Conservation (phyloP, 352 stramenopile genomes). For the Pythium aristosporum region DNA sequence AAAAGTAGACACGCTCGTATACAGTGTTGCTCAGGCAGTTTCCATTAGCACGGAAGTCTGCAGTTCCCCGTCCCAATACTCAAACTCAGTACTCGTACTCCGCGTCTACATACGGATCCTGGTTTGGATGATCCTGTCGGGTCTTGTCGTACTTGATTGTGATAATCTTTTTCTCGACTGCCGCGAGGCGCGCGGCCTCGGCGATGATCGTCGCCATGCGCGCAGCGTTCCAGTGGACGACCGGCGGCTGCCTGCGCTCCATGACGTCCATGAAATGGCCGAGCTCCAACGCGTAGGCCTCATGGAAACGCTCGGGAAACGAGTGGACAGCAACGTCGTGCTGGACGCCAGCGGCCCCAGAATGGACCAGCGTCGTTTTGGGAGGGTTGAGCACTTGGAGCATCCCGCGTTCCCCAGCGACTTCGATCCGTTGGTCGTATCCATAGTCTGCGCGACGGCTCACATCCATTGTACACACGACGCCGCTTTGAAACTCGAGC, state of each 20-base stretch:
- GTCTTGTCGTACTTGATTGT: constrained; percentile 60
- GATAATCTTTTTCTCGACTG: constrained; percentile 63
- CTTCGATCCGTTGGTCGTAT: constrained; percentile 93
- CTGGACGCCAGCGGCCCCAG: constrained; percentile 49
- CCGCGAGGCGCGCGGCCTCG: constrained; percentile 66
- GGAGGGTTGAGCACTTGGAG: constrained; percentile 71
- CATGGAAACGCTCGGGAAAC: constrained; percentile 87
- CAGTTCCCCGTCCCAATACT: too few relatives aligned
- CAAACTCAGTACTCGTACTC: constrained; percentile 36
- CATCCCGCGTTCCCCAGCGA: constrained; percentile 77
- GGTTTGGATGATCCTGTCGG: constrained; percentile 36
- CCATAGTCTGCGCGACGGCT: constrained; percentile 85
- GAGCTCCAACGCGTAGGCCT: constrained; percentile 85
- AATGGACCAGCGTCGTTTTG: constrained; percentile 59
- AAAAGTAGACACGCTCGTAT: constrained; percentile 10
- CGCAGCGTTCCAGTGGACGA: constrained; percentile 67
- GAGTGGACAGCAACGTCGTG: constrained; percentile 70
- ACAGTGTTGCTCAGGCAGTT: too few relatives aligned
- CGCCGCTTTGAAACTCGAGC: constrained; percentile 70
- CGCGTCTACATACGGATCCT: constrained; percentile 54
- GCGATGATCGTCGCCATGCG: constrained; percentile 80
- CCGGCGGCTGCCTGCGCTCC: constrained; percentile 34
- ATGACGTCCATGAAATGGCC: constrained; percentile 78
- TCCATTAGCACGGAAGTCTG: too few relatives aligned
- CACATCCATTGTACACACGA: constrained; percentile 89